phyloP scores from a whole-genome alignment of 2,329 filamentous ascomycete genomes.

The Stemphylium vesicarium region DNA sequence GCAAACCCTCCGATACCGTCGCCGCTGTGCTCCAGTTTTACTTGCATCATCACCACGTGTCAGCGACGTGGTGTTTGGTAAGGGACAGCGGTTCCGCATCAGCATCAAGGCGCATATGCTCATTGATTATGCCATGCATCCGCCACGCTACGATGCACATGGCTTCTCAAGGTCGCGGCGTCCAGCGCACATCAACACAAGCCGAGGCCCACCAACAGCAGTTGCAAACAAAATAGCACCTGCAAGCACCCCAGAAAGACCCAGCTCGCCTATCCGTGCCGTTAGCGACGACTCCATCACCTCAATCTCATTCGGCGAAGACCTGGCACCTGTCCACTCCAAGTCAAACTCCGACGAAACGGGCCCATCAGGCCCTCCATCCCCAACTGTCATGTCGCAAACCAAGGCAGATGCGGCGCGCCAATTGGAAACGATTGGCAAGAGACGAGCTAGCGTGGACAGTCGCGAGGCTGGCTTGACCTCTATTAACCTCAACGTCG shows the following conservation, averaged over 20 bases:
- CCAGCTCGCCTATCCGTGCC: slow-evolving; percentile 36
- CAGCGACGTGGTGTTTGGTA: slow-evolving; percentile 53
- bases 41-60: slow-evolving; percentile 53
- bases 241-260: slow-evolving; percentile 19
- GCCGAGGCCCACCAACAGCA: slow-evolving; percentile 1
- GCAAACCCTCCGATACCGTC: slow-evolving; percentile 54
- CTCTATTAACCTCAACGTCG: slow-evolving; percentile 28
- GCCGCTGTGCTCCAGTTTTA: slow-evolving; percentile 56
- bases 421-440: slow-evolving; percentile 26
- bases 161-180: slow-evolving; percentile 40
- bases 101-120: slow-evolving; percentile 52
- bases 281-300: slow-evolving; percentile 42
- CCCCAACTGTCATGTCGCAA: slow-evolving; percentile 31
- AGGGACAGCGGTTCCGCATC: slow-evolving; percentile 53
- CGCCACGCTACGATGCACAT: slow-evolving; percentile 54
- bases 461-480: slow-evolving; percentile 25
- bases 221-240: slow-evolving; percentile 7
- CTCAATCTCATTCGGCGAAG: slow-evolving; percentile 43
- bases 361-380: slow-evolving; percentile 35
- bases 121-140: slow-evolving; percentile 50
- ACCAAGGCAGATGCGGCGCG: slow-evolving; percentile 33
- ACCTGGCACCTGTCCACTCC: slow-evolving; percentile 35
- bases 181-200: slow-evolving; percentile 13
- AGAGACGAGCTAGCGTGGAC: slow-evolving; percentile 30
- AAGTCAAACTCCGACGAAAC: slow-evolving; percentile 28